These are phyloP conservation scores for Miamiensis avidus DNA, from an alignment of 169 alveolate species.

Conservation along the genomic window DNA sequence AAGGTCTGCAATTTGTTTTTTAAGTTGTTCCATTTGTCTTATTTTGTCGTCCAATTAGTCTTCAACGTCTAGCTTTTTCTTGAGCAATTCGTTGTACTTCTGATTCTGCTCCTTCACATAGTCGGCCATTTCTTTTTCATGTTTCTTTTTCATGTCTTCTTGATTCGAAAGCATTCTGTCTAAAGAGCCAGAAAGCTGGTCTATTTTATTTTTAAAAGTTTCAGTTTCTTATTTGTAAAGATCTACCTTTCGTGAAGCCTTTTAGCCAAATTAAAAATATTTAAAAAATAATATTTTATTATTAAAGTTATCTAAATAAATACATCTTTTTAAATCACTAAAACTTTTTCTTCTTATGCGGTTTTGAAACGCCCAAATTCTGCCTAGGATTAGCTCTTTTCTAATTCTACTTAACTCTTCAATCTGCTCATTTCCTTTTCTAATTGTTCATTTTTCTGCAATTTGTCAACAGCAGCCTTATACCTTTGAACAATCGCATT, in stretches of 20 bases:
- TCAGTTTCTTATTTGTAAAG: constrained; percentile 58
- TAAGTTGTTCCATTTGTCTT: constrained; percentile 38
- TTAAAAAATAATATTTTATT: no score
- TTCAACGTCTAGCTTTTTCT: constrained; percentile 71
- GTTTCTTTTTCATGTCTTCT: constrained; percentile 64
- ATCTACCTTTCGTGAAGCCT: constrained; percentile 37
- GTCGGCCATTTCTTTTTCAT: constrained; percentile 70
- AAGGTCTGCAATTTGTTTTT: constrained; percentile 45
- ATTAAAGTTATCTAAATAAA: no score
- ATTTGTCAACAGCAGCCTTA: constrained; percentile 71
- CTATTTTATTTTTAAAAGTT: constrained; percentile 58
- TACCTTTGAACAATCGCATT: constrained; percentile 63
- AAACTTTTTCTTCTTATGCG: constrained; percentile 64
- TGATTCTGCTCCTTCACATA: constrained; percentile 60
- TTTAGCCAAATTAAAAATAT: constrained; percentile 2
- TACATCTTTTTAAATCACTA: neutral
- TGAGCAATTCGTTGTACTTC: constrained; percentile 61
- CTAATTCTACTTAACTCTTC: constrained; percentile 60
- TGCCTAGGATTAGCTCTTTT: constrained; percentile 54
- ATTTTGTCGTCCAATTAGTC: constrained; percentile 60
- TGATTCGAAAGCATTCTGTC: constrained; percentile 50
- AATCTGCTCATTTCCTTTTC: constrained; percentile 51
- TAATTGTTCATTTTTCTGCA: constrained; percentile 48
- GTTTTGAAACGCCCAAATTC: constrained; percentile 56
- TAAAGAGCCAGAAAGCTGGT: constrained; percentile 59